Evolutionary conservation across 2,329 filamentous ascomycete genomes (phyloP), one percentile per base, ranked within the genome.

Genomic region (Botrytis tulipae): DNA sequence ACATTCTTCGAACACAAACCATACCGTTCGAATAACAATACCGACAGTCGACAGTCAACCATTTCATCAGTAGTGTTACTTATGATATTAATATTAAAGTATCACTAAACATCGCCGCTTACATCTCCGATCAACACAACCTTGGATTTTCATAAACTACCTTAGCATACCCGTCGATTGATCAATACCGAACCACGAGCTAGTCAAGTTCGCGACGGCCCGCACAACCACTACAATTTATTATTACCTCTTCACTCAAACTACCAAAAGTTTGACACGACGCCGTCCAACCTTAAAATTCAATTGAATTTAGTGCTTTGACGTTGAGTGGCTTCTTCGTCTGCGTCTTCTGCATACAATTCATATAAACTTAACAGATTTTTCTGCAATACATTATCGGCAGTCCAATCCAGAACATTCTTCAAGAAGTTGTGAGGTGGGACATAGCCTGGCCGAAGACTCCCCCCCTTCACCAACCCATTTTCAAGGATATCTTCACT

Each of bases 401-500:
- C 18, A 57, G 48, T 72, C 60, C 59, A 66, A 57, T 72, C 70
- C 46, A 29, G 59, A 54, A 66, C 46, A 44, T 42, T 42, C n/a
- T 57, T 72, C 16, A 67, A 51, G 22, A 72, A 40, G 46, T 66
- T 72, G 42, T 67, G 61, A 72, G 29, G 60, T 66, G 37, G 62
- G 42, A 60, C 48, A 44, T 25, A 22, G 25, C 29, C 54, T 70
- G 66, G 71, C 66, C 66, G 65, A 71, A 37, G 71, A 54, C 60
- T 65, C 61, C 44, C 72, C 74, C 74, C 40, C 70, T 75, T 71
- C 73, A 72, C 29, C 72, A 73, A 75, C 70, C 73, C 61, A 74
- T 70, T 74, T 65, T 73, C 46, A 76, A 76, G 79, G 78, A 74
- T 79, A 78, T 80, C 79, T 79, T 78, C 75, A 71, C 79, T 78